phyloP scores from a whole-genome alignment of 768 basidiomycete genomes.

The Mycena albidolilacea region DNA sequence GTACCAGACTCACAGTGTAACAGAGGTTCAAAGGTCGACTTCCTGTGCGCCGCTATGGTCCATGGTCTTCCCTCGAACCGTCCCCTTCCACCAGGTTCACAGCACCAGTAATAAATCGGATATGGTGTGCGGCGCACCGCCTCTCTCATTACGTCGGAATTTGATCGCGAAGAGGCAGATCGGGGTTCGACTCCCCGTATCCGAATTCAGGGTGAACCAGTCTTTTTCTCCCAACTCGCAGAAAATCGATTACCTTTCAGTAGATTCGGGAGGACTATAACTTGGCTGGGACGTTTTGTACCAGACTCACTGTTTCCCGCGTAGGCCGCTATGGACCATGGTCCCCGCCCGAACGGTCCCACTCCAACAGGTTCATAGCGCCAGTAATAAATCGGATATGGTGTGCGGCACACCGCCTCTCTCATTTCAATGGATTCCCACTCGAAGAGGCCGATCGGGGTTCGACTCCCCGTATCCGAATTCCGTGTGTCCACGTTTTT shows the following conservation, averaged over 20 bases:
- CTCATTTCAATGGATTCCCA: background rate
- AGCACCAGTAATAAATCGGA: background rate
- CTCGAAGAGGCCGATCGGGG: background rate
- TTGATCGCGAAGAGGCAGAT: background rate
- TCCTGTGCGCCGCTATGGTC: too few relatives aligned
- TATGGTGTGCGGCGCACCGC: background rate
- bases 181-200: background rate
- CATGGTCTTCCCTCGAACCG: too few relatives aligned
- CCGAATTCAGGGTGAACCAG: background rate
- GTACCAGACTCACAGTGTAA: too few relatives aligned
- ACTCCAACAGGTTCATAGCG: background rate
- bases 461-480: constrained; percentile 7
- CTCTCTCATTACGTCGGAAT: background rate
- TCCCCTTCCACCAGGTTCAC: too few relatives aligned
- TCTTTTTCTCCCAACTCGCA: too few relatives aligned
- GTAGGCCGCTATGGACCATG: background rate
- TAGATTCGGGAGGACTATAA: too few relatives aligned
- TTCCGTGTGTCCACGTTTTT: background rate
- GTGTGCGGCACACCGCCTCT: background rate
- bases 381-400: background rate
- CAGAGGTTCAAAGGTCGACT: too few relatives aligned
- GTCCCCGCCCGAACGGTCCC: background rate
- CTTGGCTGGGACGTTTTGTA: too few relatives aligned
- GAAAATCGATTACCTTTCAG: too few relatives aligned
- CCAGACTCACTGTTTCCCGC: background rate